These are phyloP conservation scores for Ballota nigra DNA, from an alignment of 257 asterid species.

Conservation along the genomic window DNA sequence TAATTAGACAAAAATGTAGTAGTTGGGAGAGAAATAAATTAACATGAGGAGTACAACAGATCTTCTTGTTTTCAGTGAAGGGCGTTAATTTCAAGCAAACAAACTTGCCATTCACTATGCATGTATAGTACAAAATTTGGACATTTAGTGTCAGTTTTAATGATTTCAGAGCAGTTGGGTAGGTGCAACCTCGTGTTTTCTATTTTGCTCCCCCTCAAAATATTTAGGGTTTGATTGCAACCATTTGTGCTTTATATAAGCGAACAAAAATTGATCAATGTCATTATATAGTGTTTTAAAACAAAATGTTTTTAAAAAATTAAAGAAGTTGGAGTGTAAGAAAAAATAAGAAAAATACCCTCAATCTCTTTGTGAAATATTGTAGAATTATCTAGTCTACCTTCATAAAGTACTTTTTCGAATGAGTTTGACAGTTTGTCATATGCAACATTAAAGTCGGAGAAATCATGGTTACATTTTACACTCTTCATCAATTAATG, in stretches of 20 bases:
- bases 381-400: too few relatives aligned
- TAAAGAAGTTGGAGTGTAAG: too few relatives aligned
- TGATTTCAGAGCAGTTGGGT: not conserved
- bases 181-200: not conserved
- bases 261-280: too few relatives aligned
- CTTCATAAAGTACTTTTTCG: too few relatives aligned
- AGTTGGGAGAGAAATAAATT: conserved; percentile 22
- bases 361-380: too few relatives aligned
- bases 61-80: conserved; percentile 25
- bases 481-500: too few relatives aligned
- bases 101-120: not conserved
- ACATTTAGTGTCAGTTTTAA: not conserved
- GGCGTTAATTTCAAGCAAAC: not conserved
- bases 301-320: too few relatives aligned
- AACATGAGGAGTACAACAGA: not conserved
- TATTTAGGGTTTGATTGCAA: not conserved
- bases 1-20: conserved; percentile 9
- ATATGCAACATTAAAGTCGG: too few relatives aligned
- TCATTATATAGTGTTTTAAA: too few relatives aligned
- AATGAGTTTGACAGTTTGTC: too few relatives aligned
- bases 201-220: not conserved
- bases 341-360: too few relatives aligned
- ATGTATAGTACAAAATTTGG: not conserved
- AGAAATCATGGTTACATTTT: too few relatives aligned
- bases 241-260: not conserved